These are phyloP conservation scores for Rhododendron ovatum DNA, from an alignment of 148 eudicot genomes.

Conservation along the genomic window DNA sequence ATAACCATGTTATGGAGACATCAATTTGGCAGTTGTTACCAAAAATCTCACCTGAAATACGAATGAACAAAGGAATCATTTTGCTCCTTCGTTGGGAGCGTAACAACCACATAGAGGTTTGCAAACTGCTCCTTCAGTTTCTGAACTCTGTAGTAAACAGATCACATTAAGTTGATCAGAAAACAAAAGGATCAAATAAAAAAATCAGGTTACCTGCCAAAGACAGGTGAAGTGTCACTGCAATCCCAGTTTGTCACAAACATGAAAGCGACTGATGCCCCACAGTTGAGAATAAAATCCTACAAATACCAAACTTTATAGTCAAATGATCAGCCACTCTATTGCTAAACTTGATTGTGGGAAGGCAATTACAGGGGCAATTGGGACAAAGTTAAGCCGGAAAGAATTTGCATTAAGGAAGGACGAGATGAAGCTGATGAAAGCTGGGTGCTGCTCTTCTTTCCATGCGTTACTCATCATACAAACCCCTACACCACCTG, in stretches of 20 bases:
- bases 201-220: constrained; percentile 44
- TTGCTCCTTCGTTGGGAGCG: constrained; percentile 76
- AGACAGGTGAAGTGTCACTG: constrained; percentile 32
- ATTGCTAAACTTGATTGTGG: constrained; percentile 2
- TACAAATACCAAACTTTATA: constrained; percentile 22
- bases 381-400: constrained; percentile 67
- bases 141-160: constrained; percentile 45
- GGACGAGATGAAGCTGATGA: constrained; percentile 66
- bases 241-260: constrained; percentile 72
- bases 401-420: constrained; percentile 69
- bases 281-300: constrained; percentile 96
- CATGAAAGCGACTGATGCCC: constrained; percentile 89
- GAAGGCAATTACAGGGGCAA: constrained; percentile 63
- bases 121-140: constrained; percentile 88
- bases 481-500: constrained; percentile 75
- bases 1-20: background rate
- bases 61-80: constrained; percentile 70
- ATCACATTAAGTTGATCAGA: constrained; percentile 15
- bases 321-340: background rate
- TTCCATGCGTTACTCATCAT: constrained; percentile 87
- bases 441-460: constrained; percentile 76
- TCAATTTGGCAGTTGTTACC: background rate
- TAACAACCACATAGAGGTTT: constrained; percentile 74
- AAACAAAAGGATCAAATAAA: background rate
- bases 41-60: constrained; percentile 62